Base-by-base conservation (phyloP, 2,329 filamentous ascomycete genomes). In the Microsporum audouinii region DNA sequence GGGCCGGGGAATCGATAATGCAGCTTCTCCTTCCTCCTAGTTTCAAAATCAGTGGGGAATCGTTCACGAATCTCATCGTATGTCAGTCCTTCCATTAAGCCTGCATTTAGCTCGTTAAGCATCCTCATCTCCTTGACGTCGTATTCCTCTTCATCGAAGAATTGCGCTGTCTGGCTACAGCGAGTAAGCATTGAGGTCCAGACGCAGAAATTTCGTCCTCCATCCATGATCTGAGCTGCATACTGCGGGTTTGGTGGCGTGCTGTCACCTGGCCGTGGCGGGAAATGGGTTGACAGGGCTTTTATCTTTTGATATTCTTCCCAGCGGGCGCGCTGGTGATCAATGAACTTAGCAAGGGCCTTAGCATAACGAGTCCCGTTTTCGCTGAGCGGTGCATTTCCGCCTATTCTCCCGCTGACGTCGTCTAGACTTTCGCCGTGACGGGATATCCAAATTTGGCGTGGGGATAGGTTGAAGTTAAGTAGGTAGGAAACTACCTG, bases 111-210 rank as follows among this genome's bases (percentile, higher is more conserved):
- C 75, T 99, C 94, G 70, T 99, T 95, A 58, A 99, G 82, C 89
- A 96, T 95, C 69, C 91, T 88, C 90, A 92, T 96, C 67, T 95
- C 89, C 78, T 99, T 99, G 68, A 95, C 86, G 66, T 97, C 94
- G 72, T 92, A 96, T 60, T 96, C 89, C 27, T 97, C 92, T 65
- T 97, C 94, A 66, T 95, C 88, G 72, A 97, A 99, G 72, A 88
- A 88, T 65, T 94, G 85, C 0, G 88, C 91, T 0, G 91, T 95
- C 70, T 96, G 85, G 58, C 94, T 86, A 63, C 89, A 91, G 65
- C 94, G 88, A 71, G 88, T 87, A 65, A 99, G 83, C 92, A 97
- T 97, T 1, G 89, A 95, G 0, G 92, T 96, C 94, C 94, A 99
- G 14, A 99, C 89, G 73, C 94, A 99, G 71, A 96, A 97, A 71